These are phyloP conservation scores for Backusella tuberculispora DNA, from an alignment of 192 early-diverging fungal genomes.

Conservation along the genomic window DNA sequence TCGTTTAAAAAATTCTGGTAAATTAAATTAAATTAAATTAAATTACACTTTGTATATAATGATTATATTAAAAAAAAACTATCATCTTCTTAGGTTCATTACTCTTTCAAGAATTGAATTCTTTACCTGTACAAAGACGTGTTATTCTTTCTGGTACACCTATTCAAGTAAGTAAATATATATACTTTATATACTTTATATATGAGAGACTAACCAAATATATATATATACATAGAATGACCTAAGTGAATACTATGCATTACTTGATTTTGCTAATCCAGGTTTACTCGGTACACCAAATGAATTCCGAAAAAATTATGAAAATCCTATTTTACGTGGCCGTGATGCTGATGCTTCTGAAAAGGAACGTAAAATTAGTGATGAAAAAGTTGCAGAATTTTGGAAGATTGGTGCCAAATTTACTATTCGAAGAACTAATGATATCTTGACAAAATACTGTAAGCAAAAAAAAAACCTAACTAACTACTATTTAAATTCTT, in stretches of 20 bases:
- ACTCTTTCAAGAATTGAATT: constrained; percentile 29
- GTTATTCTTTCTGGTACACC: constrained; percentile 98
- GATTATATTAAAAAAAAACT: constrained; percentile 29
- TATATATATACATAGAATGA: constrained; percentile 59
- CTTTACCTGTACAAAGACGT: constrained; percentile 85
- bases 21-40: background rate
- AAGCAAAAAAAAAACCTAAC: no score
- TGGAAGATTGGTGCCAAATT: constrained; percentile 89
- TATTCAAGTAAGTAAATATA: constrained; percentile 58
- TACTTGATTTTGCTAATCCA: constrained; percentile 96
- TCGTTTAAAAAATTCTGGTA: constrained; percentile 87
- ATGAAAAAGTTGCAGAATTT: constrained; percentile 85
- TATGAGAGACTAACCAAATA: background rate
- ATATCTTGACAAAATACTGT: constrained; percentile 96
- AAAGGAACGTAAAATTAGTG: constrained; percentile 74
- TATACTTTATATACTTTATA: background rate
- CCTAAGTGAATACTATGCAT: constrained; percentile 89
- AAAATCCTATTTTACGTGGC: constrained; percentile 92
- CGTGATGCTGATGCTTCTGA: constrained; percentile 90
- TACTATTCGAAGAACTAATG: constrained; percentile 97
- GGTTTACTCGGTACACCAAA: constrained; percentile 82
- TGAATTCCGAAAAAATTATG: constrained; percentile 93
- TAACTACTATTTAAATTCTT: no score
- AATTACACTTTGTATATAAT: background rate
- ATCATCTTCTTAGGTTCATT: constrained; percentile 79